Conservation (phyloP, 2,329 filamentous ascomycete species). For the Cercospora sp. region DNA sequence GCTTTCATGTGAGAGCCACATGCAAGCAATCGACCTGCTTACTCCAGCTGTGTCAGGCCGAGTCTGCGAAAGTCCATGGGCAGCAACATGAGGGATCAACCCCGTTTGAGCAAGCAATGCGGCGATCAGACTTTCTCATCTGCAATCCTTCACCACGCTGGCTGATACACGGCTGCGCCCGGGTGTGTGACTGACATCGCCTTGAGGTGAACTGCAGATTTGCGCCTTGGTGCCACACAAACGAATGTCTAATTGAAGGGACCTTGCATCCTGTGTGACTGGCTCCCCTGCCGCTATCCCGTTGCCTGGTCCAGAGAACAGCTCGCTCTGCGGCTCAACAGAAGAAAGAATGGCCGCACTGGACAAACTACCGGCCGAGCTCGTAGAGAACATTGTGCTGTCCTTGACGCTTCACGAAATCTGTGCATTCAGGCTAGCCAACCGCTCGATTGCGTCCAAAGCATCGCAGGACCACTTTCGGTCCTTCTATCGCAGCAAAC, state of each 20-base stretch:
- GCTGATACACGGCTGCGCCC: neutral
- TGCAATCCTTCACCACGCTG: neutral
- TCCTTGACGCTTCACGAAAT: conserved; percentile 7
- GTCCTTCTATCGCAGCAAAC: conserved; percentile 13
- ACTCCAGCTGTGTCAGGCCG: neutral
- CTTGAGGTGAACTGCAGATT: neutral
- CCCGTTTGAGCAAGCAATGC: neutral
- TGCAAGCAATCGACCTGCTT: neutral
- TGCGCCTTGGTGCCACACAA: neutral
- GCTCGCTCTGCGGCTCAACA: neutral
- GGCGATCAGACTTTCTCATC: neutral
- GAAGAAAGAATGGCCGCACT: neutral
- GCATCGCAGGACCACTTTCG: conserved; percentile 14
- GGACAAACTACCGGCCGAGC: conserved; percentile 52
- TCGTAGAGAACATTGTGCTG: conserved; percentile 44
- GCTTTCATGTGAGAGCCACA: neutral
- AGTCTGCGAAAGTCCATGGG: neutral
- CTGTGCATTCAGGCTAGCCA: conserved; percentile 12
- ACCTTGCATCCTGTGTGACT: neutral
- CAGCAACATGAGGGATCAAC: neutral
- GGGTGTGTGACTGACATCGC: neutral
- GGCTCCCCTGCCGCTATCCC: neutral
- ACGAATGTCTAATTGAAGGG: neutral
- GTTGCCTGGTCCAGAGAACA: neutral
- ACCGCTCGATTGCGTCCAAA: conserved; percentile 13